Evolutionary conservation across 2,329 filamentous ascomycete genomes (phyloP).

Genomic region (Spiromastix sp.): DNA sequence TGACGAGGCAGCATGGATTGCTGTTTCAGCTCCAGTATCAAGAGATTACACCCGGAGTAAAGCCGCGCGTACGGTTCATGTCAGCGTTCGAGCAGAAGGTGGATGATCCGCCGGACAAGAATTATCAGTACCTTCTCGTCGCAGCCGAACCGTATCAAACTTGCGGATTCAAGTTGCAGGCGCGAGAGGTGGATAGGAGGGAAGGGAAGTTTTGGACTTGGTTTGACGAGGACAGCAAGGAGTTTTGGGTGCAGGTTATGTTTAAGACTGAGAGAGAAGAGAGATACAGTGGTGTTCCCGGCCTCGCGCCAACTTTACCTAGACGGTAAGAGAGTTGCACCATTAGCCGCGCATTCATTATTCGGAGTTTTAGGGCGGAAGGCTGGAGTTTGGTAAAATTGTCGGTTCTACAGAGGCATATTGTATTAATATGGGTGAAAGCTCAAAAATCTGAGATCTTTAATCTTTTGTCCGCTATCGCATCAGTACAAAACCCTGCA

Average conservation of each 20-base stretch:
- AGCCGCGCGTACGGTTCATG: constrained; percentile 89
- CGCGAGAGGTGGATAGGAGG: constrained; percentile 79
- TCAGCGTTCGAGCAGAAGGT: constrained; percentile 93
- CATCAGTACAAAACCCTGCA: too few relatives aligned
- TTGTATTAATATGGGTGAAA: too few relatives aligned
- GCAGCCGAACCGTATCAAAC: constrained; percentile 98
- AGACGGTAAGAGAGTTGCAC: too few relatives aligned
- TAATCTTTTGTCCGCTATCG: too few relatives aligned
- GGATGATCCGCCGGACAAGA: constrained; percentile 83
- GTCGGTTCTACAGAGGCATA: too few relatives aligned
- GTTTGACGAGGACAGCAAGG: constrained; percentile 91
- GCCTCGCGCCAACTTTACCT: constrained; percentile 40
- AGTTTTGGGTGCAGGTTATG: constrained; percentile 96
- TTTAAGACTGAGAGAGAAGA: constrained; percentile 98
- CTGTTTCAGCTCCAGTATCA: constrained; percentile 96
- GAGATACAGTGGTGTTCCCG: constrained; percentile 61
- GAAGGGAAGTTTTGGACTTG: constrained; percentile 86
- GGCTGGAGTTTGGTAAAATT: too few relatives aligned
- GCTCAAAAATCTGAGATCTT: too few relatives aligned
- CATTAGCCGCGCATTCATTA: too few relatives aligned
- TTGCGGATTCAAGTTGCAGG: constrained; percentile 90
- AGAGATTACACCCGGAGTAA: constrained; percentile 65
- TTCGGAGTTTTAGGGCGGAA: too few relatives aligned
- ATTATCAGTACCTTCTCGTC: constrained; percentile 87
- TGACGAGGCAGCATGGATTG: constrained; percentile 78